Evolutionary conservation across 129 eudicot species (phyloP).

Genomic region (Scalesia atractyloides): DNA sequence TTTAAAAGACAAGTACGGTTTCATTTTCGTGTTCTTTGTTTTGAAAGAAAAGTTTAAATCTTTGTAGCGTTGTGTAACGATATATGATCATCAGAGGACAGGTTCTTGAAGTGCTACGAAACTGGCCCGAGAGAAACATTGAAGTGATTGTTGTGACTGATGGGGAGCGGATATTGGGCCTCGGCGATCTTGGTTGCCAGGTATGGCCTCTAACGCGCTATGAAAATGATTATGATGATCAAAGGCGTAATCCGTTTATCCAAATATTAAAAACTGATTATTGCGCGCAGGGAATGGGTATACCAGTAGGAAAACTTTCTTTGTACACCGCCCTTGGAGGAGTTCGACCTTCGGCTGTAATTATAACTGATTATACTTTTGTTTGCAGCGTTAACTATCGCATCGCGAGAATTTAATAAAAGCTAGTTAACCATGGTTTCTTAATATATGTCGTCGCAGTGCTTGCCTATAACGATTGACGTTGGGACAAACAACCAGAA

Average conservation of each 20-base stretch:
- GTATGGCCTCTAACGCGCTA: conserved; percentile 24
- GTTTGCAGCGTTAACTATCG: not conserved
- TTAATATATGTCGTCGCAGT: conserved; percentile 38
- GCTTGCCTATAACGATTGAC: conserved; percentile 89
- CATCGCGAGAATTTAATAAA: not conserved
- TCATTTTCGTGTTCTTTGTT: not conserved
- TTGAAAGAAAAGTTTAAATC: not conserved
- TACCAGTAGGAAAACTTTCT: conserved; percentile 94
- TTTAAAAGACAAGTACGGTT: conserved; percentile 70
- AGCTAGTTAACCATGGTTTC: conserved; percentile 15
- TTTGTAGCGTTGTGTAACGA: conserved; percentile 22
- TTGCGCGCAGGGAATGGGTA: conserved; percentile 77
- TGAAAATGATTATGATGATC: not conserved
- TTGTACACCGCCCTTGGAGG: conserved; percentile 93
- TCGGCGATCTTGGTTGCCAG: conserved; percentile 97
- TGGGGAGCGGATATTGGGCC: conserved; percentile 90
- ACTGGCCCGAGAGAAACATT: conserved; percentile 78
- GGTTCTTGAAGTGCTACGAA: conserved; percentile 75
- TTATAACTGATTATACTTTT: not conserved
- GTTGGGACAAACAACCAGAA: conserved; percentile 91
- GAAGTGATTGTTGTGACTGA: conserved; percentile 95
- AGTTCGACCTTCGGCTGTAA: conserved; percentile 90
- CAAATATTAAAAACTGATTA: conserved; percentile 3
- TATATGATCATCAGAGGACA: conserved; percentile 57
- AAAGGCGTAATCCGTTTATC: not conserved